Conservation (phyloP, 2,329 filamentous ascomycete species). For the Penicillium sp. region DNA sequence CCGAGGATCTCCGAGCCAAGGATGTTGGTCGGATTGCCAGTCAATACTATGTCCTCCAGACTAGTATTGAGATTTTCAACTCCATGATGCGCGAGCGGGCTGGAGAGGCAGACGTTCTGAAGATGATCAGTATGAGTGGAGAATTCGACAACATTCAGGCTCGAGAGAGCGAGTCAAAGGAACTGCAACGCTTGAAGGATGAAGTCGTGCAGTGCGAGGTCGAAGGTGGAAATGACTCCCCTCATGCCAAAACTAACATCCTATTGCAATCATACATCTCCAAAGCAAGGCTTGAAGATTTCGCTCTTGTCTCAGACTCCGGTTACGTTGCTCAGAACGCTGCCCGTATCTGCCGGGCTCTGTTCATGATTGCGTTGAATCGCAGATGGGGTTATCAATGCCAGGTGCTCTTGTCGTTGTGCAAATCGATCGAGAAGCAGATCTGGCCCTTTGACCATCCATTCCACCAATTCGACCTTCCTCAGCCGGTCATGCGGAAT, state of each 20-base stretch:
- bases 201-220: conserved; percentile 74
- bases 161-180: conserved; percentile 82
- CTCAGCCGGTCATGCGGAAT: conserved; percentile 74
- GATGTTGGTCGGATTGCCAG: conserved; percentile 95
- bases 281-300: conserved; percentile 80
- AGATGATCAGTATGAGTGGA: conserved; percentile 95
- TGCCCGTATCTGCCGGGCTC: conserved; percentile 83
- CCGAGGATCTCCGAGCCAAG: conserved; percentile 87
- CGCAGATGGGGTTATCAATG: conserved; percentile 95
- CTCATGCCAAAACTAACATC: conserved; percentile 93
- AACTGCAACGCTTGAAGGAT: conserved; percentile 69
- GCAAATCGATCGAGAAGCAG: conserved; percentile 94
- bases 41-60: conserved; percentile 92
- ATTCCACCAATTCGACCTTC: conserved; percentile 88
- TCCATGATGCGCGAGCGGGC: conserved; percentile 81
- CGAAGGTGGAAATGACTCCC: conserved; percentile 59
- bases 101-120: conserved; percentile 85
- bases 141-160: conserved; percentile 98
- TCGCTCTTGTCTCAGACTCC: conserved; percentile 84
- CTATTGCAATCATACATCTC: conserved; percentile 92
- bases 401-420: conserved; percentile 80
- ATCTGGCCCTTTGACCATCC: conserved; percentile 95
- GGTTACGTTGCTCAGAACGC: conserved; percentile 96
- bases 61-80: conserved; percentile 94
- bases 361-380: conserved; percentile 97